These are phyloP conservation scores for Furcasterigmium furcatum DNA, from an alignment of 2,329 filamentous ascomycete species.

Conservation along the genomic window DNA sequence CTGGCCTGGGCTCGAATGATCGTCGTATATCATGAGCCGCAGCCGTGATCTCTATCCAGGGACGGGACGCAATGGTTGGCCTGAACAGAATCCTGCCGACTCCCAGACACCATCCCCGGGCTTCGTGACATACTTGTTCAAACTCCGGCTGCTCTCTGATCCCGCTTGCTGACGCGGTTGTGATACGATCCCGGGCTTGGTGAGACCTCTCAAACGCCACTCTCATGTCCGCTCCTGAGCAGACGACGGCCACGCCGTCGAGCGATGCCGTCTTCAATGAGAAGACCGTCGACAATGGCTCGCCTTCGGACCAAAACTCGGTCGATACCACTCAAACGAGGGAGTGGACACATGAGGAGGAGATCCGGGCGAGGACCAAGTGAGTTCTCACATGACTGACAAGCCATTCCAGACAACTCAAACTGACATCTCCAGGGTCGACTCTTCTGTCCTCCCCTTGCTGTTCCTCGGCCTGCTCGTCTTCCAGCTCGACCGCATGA, in stretches of 20 bases:
- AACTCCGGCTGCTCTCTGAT: not conserved
- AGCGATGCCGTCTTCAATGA: not conserved
- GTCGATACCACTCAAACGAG: conserved; percentile 1
- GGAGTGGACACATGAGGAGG: conserved; percentile 12
- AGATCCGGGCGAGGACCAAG: conserved; percentile 14
- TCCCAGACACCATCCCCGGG: not conserved
- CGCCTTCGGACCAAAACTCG: conserved; percentile 10
- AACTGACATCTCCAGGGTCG: conserved; percentile 29
- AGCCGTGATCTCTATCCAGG: not conserved
- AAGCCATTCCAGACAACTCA: conserved; percentile 2
- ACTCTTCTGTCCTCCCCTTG: conserved; percentile 42
- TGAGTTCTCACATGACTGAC: conserved; percentile 6
- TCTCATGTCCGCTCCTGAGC: not conserved
- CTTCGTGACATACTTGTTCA: not conserved
- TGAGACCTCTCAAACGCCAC: no score
- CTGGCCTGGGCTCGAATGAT: not conserved
- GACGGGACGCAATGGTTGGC: not conserved
- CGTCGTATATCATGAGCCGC: not conserved
- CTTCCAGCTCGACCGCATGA: conserved; percentile 51
- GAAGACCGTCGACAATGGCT: conserved; percentile 5
- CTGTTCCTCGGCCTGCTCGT: conserved; percentile 46
- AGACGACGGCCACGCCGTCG: not conserved
- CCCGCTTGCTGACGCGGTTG: no score
- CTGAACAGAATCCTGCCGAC: not conserved
- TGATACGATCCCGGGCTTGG: no score